Base-by-base conservation (phyloP, 257 asterid species). In the Cynanchum wilfordii region DNA sequence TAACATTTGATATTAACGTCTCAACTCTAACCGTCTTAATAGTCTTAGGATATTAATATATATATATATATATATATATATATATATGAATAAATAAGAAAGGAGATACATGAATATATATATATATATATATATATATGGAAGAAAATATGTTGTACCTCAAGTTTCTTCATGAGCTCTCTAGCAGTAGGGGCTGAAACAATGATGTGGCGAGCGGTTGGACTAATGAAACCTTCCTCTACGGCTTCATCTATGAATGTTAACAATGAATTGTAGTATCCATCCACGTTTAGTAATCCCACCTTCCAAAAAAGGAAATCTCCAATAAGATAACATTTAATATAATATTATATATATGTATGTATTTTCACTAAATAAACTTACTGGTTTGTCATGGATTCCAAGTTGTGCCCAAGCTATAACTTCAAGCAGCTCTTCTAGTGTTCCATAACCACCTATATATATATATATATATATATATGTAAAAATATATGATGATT, bases 361-460 rank as follows among this genome's bases (percentile, higher is more conserved):
- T 7, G 10, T 7, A 47, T 47, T 10, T 10, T 10, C 3, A 47
- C 10, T 2, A 47, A 47, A 13, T 47, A 30, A n/a, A 8, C 7
- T 30, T 73, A 82, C 86, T 27, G 86, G 86, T 76, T 82, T 82
- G 25, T 82, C 81, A 66, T 82, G 86, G 72, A 82, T 82, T 29
- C 86, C 84, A 4, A 82, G 86, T 79, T 82, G 86, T 44, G 86
- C 83, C 86, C 86, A 82, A 30, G 86, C 71, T 22, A 78, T 79
- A 2, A 82, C 86, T 76, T 82, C 86, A 69, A 82, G 81, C 19
- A 82, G 81, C 68, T 82, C 86, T 63, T 82, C 86, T 17, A 82
- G 72, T 24, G 86, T 82, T 68, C 86, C 86, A 76, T 82, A 82
- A 7, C 86, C 86, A 70, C 86, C 86, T 80, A 65, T 22, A 30